Evolutionary conservation across 2,329 filamentous ascomycete genomes (phyloP), one percentile per base, ranked within the genome.

Genomic region (Cordyceps pruinosa): DNA sequence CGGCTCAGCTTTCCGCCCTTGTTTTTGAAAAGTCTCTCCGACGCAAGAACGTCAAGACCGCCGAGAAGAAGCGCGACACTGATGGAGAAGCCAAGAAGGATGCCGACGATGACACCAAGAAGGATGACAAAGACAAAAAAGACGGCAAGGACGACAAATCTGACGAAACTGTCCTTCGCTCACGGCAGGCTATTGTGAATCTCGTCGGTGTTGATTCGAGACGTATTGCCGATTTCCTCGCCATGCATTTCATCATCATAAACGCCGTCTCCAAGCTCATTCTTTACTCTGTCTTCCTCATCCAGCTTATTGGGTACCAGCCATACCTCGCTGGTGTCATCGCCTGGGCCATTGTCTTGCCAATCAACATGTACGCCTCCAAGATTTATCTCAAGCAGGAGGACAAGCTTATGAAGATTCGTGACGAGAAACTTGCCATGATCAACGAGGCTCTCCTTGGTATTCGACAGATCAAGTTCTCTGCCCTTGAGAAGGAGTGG

Each of bases 391-490:
- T 85, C 1, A 75, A 73, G 23, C 80, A 84, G 5, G 86, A 90
- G 64, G 85, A 87, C 56, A 74, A 77, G 50, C 70, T 93, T 50
- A 92, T 92, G 88, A 88, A 87, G 66, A 77, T 85, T 28, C 78
- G 89, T 45, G 89, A 93, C 68, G 77, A 83, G 56, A 93, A 92
- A 70, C 79, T 91, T 71, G 85, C 81, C 0, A 80, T 91, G 15
- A 80, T 94, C 30, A 88, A 88, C 1, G 89, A 94, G 69, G 87
- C 86, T 0, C 73, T 94, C 1, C 82, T 88, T 63, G 89, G 89
- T 8, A 92, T 93, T 61, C 82, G 88, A 1, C 89, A 94, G 69
- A 90, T 94, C 72, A 94, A 94, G 66, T 91, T 93, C 63, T 88
- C 88, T 0, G 89, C 89, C 1, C 72, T 90, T 2, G 89, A 93